Evolutionary conservation across 208 protist species (phyloP), one percentile per base, ranked within the genome.

Genomic region (Crithidia mellificae): DNA sequence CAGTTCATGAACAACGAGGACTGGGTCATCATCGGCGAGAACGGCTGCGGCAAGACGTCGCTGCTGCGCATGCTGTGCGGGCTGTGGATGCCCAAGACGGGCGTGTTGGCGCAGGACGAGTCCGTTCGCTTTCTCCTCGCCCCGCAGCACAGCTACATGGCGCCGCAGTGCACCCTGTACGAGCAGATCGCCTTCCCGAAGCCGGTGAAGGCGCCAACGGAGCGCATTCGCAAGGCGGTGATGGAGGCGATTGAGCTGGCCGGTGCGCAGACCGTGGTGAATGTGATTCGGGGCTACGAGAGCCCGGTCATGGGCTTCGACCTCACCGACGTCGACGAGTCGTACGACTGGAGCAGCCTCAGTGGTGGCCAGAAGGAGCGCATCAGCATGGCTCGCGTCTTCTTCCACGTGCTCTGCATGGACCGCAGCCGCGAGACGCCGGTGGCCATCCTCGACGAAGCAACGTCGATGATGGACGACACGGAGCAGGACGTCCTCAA

Each of bases 401-500:
- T 94, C 76, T 96, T 90, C 68, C 85, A 91, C 50, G 75, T 90
- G 6, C 55, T 96, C 24, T 52, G 52, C 54, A 88, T 85, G 73
- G 80, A 93, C 50, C 78, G 83, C 38, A 78, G 54, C 24, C 73
- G 79, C 47, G 57, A 75, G 38, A 84, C 74, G 19, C 86, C 83
- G 0, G 77, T 95, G 0, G 90, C 81, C 19, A 80, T 96, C 7
- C 63, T 94, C 12, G 91, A 96, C 70, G 91, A 96, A 72, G 80
- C 89, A 1, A 94, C 91, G 6, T 93, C 87, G 11, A 93, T 91
- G 87, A 93, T 96, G 87, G 87, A 93, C 66, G 87, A 93, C 41
- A 91, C 85, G 43, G 85, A 92, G 75, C 79, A 93, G 72, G 83
- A 89, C 52, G 86, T 96, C 17, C 58, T 96, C 44, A 85, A 81